These are phyloP conservation scores for Hemisphaericaspora xylofermentans DNA, from an alignment of 1,139 yeast species.

Conservation along the genomic window DNA sequence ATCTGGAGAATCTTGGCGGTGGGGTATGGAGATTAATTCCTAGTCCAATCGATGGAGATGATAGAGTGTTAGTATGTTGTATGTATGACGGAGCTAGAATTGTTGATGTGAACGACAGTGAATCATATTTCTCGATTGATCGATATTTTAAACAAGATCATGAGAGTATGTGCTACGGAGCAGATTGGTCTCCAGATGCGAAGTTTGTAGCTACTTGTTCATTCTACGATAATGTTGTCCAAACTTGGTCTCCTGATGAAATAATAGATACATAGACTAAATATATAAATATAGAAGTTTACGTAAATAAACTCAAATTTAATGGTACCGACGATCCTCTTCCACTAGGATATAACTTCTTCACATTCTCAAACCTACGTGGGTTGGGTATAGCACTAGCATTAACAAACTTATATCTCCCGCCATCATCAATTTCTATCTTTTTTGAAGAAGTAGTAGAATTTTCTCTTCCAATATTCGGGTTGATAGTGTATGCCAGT, in stretches of 20 bases:
- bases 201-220: slow-evolving; percentile 71
- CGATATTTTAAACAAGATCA: slow-evolving; percentile 67
- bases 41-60: slow-evolving; percentile 40
- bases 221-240: slow-evolving; percentile 82
- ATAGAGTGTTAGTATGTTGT: slow-evolving; percentile 71
- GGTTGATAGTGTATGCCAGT: slow-evolving; percentile 54
- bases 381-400: slow-evolving; percentile 79
- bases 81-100: slow-evolving; percentile 95
- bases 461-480: slow-evolving; percentile 18
- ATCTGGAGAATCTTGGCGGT: slow-evolving; percentile 66
- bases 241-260: slow-evolving; percentile 55
- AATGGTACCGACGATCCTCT: slow-evolving; percentile 93
- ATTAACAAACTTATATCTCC: slow-evolving; percentile 69
- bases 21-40: slow-evolving; percentile 95
- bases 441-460: slow-evolving; percentile 12
- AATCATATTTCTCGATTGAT: slow-evolving; percentile 39
- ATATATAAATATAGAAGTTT: slow-evolving; percentile 6
- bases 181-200: slow-evolving; percentile 70
- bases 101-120: slow-evolving; percentile 34
- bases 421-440: slow-evolving; percentile 62
- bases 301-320: slow-evolving; percentile 46
- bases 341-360: slow-evolving; percentile 90
- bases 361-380: slow-evolving; percentile 55
- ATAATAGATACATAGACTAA: slow-evolving; percentile 2
- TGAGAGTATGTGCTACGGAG: slow-evolving; percentile 93